Evolutionary conservation across 495 filamentous ascomycete species (phyloP).

Genomic region (Penicillium maclennaniae): DNA sequence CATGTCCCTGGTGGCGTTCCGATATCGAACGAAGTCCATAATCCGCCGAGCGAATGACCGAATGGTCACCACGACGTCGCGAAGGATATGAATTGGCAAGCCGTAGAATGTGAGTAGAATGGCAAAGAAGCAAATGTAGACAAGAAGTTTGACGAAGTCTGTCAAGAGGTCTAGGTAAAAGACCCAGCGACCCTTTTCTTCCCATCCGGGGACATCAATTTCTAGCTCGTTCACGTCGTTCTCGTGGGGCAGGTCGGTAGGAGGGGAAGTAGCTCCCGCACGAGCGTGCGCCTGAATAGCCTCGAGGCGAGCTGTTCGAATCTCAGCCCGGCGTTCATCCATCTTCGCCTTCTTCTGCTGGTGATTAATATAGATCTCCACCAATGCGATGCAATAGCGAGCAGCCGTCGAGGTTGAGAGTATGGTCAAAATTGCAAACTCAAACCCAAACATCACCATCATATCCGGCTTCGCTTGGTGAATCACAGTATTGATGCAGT

Average conservation of each 20-base stretch:
- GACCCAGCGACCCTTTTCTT: conserved; percentile 90
- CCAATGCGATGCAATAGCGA: conserved; percentile 75
- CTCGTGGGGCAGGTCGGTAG: conserved; percentile 52
- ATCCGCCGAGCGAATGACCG: conserved; percentile 87
- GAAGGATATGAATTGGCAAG: conserved; percentile 91
- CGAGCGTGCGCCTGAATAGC: conserved; percentile 41
- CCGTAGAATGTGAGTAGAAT: conserved; percentile 93
- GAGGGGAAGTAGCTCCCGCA: conserved; percentile 27
- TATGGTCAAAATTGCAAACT: conserved; percentile 83
- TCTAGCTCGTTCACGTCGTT: conserved; percentile 89
- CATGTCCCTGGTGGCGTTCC: conserved; percentile 88
- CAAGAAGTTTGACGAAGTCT: conserved; percentile 83
- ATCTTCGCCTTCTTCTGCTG: conserved; percentile 63
- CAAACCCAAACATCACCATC: conserved; percentile 99
- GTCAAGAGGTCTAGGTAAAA: conserved; percentile 85
- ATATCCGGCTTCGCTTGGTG: conserved; percentile 85
- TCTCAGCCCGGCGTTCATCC: conserved; percentile 62
- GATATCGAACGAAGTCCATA: conserved; percentile 79
- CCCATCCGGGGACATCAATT: conserved; percentile 92
- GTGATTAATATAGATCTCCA: conserved; percentile 69
- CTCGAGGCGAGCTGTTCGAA: conserved; percentile 57
- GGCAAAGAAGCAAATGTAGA: conserved; percentile 88
- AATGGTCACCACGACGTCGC: conserved; percentile 90
- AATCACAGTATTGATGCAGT: conserved; percentile 77
- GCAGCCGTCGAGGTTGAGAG: conserved; percentile 72